phyloP scores from a whole-genome alignment of 371 early-diverging fungal species.

The Rhizomucor pusillus region DNA sequence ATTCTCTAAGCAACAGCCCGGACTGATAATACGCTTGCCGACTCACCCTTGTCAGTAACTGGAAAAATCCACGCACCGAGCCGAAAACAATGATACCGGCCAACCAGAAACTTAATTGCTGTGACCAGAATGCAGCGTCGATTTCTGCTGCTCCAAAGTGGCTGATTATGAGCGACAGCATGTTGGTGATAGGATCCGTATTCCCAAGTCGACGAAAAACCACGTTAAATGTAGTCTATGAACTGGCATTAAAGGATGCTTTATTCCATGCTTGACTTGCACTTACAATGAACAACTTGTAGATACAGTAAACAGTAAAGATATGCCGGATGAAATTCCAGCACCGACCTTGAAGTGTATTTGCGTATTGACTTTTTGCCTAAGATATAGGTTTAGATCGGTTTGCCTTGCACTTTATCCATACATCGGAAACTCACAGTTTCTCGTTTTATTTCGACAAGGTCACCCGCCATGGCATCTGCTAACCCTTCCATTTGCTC shows the following conservation, averaged over 20 bases:
- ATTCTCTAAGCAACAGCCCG: not conserved
- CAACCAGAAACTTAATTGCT: slow-evolving; percentile 89
- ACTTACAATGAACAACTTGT: slow-evolving; percentile 75
- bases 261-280: not conserved
- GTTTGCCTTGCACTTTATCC: too few relatives aligned
- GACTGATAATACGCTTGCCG: not conserved
- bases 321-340: slow-evolving; percentile 75
- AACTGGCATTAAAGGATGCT: not conserved
- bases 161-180: slow-evolving; percentile 68
- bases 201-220: slow-evolving; percentile 72
- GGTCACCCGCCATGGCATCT: slow-evolving; percentile 31
- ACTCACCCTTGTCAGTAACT: slow-evolving; percentile 72
- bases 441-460: slow-evolving; percentile 33
- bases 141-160: slow-evolving; percentile 58
- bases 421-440: not conserved
- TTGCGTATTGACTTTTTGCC: slow-evolving; percentile 61
- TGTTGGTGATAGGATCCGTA: slow-evolving; percentile 84
- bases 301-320: slow-evolving; percentile 88
- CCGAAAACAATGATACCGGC: slow-evolving; percentile 86
- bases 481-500: slow-evolving; percentile 29
- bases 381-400: too few relatives aligned
- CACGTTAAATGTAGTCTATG: slow-evolving; percentile 74
- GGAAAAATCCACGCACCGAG: slow-evolving; percentile 83
- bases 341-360: slow-evolving; percentile 76
- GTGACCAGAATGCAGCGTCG: slow-evolving; percentile 82